Percentiles rank a stretch among this genome's conserved stretches.
phyloP scores from a whole-genome alignment of 345 rosid species.

The Dimocarpus longan region DNA sequence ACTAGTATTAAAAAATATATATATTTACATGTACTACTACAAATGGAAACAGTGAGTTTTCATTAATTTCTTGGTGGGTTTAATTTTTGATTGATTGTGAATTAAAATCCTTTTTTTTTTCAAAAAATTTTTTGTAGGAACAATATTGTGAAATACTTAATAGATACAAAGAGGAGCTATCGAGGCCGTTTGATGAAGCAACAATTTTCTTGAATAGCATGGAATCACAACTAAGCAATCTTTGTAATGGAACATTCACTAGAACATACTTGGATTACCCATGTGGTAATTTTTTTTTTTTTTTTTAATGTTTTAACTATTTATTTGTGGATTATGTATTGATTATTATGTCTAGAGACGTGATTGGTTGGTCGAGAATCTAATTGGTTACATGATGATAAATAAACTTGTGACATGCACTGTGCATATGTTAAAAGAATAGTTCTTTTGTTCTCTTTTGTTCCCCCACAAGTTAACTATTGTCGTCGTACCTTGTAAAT shows the following conservation, averaged over 20 bases:
- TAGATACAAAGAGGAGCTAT: slow-evolving; percentile 62
- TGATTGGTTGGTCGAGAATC: not conserved
- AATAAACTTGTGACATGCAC: not conserved
- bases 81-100: not conserved
- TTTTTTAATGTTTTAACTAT: slow-evolving; percentile 11
- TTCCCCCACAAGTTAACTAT: not conserved
- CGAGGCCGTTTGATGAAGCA: slow-evolving; percentile 65
- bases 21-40: not conserved
- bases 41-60: slow-evolving; percentile 1
- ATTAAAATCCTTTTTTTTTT: not conserved
- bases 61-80: not conserved
- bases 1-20: slow-evolving; percentile 5
- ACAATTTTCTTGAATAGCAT: slow-evolving; percentile 56
- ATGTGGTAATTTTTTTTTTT: slow-evolving; percentile 37
- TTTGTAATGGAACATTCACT: slow-evolving; percentile 45
- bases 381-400: no score
- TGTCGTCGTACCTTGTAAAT: not conserved
- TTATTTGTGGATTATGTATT: not conserved
- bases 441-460: slow-evolving; percentile 5
- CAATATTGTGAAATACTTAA: slow-evolving; percentile 61
- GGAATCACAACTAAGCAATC: slow-evolving; percentile 59
- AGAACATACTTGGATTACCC: slow-evolving; percentile 31
- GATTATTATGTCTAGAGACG: not conserved
- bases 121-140: slow-evolving; percentile 35
- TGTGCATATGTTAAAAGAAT: slow-evolving; percentile 29